phyloP scores from a whole-genome alignment of 495 filamentous ascomycete genomes.

The Xylaria curta region DNA sequence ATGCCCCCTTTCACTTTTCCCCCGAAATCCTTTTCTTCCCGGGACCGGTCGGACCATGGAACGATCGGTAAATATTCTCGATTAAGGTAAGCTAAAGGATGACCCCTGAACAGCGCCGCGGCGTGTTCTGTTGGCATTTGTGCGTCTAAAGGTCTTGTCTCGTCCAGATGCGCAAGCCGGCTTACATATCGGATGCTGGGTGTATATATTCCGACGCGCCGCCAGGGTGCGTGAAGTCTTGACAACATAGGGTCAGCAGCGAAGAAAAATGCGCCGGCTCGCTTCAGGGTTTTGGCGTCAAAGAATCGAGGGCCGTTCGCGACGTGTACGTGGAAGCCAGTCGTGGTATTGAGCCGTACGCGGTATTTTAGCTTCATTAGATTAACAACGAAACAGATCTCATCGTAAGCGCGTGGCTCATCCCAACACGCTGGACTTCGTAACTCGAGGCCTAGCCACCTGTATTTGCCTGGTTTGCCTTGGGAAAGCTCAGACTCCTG shows the following conservation, averaged over 20 bases:
- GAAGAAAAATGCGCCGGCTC: slow-evolving; percentile 44
- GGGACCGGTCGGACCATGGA: slow-evolving; percentile 23
- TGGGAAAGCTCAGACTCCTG: neutral
- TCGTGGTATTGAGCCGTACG: slow-evolving; percentile 40
- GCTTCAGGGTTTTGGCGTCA: slow-evolving; percentile 36
- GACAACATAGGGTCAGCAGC: slow-evolving; percentile 47
- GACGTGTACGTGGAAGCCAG: slow-evolving; percentile 49
- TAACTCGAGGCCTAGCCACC: slow-evolving; percentile 31
- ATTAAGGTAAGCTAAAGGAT: too few relatives aligned
- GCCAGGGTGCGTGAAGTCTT: slow-evolving; percentile 42
- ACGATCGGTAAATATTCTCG: neutral
- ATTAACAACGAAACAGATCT: slow-evolving; percentile 32
- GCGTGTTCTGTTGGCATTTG: neutral
- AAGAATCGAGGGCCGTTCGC: slow-evolving; percentile 41
- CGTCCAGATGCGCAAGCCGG: slow-evolving; percentile 20
- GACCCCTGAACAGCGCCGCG: neutral
- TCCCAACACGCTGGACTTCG: slow-evolving; percentile 34
- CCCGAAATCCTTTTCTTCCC: slow-evolving; percentile 19
- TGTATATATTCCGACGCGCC: slow-evolving; percentile 13
- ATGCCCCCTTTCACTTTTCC: slow-evolving; percentile 11
- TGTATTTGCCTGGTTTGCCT: slow-evolving; percentile 17
- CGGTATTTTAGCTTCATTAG: slow-evolving; percentile 38
- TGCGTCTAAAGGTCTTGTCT: neutral
- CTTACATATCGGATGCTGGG: slow-evolving; percentile 28
- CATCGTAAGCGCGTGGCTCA: slow-evolving; percentile 23